Percentiles rank a stretch among this genome's conserved stretches.
These are phyloP conservation scores for Cyclotella cryptica DNA, from an alignment of 108 stramenopile species.

Conservation along the genomic window DNA sequence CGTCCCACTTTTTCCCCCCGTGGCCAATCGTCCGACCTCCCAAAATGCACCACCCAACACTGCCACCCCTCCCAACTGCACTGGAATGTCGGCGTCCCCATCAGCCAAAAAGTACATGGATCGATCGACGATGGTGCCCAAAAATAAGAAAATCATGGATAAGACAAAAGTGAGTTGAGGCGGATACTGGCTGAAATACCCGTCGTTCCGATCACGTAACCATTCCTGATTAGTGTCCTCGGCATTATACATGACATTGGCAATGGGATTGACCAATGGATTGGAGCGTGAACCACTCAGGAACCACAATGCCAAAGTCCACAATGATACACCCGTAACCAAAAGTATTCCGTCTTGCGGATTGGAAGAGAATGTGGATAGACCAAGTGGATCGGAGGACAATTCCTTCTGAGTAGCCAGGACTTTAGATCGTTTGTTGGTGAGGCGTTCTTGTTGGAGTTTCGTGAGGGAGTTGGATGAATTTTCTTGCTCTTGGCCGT, in stretches of 20 bases:
- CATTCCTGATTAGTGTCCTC: slow-evolving; percentile 45
- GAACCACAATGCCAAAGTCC: slow-evolving; percentile 81
- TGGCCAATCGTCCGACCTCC: slow-evolving; percentile 81
- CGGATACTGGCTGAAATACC: slow-evolving; percentile 74
- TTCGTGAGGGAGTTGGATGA: slow-evolving; percentile 36
- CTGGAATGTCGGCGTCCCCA: slow-evolving; percentile 61
- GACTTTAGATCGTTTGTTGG: slow-evolving; percentile 45
- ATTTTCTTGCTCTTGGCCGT: slow-evolving; percentile 34
- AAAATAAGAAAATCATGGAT: slow-evolving; percentile 55
- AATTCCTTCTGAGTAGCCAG: slow-evolving; percentile 34
- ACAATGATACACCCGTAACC: slow-evolving; percentile 55
- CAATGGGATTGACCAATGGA: slow-evolving; percentile 81
- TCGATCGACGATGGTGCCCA: slow-evolving; percentile 70
- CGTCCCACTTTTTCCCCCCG: slow-evolving; percentile 66
- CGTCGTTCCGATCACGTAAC: slow-evolving; percentile 84
- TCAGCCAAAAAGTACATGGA: slow-evolving; percentile 63
- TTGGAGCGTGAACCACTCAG: slow-evolving; percentile 74
- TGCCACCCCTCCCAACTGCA: slow-evolving; percentile 78
- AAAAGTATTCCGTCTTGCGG: slow-evolving; percentile 28
- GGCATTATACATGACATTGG: slow-evolving; percentile 73
- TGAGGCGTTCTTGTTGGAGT: slow-evolving; percentile 39
- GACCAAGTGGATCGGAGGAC: slow-evolving; percentile 41
- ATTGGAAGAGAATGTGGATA: slow-evolving; percentile 8
- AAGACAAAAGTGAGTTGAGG: slow-evolving; percentile 56
- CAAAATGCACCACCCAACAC: slow-evolving; percentile 74